Percentiles rank a stretch among this genome's conserved stretches.
Evolutionary conservation across 345 rosid genomes (phyloP).

Genomic region (Rhizophora apiculata): DNA sequence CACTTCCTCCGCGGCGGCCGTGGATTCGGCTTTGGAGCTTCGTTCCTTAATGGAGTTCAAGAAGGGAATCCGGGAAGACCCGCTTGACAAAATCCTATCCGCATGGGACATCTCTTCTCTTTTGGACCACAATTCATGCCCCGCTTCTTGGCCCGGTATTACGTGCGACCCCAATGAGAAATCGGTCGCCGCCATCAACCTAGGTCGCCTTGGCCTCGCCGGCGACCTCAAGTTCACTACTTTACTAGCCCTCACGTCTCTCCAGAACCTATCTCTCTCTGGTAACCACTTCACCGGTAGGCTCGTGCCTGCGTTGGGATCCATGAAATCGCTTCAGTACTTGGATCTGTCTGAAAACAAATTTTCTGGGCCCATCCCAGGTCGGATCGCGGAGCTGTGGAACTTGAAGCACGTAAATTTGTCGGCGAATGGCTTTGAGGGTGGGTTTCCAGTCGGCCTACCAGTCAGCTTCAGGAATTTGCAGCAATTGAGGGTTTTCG

Average conservation of each 20-base stretch:
- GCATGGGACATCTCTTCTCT: constrained; percentile 44
- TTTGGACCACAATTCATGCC: constrained; percentile 43
- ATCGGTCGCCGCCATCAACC: constrained; percentile 47
- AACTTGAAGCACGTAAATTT: constrained; percentile 63
- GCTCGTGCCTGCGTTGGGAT: constrained; percentile 70
- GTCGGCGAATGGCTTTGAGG: constrained; percentile 61
- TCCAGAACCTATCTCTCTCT: constrained; percentile 60
- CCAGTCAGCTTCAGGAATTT: constrained; percentile 44
- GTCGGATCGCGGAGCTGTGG: constrained; percentile 71
- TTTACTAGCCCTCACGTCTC: constrained; percentile 45
- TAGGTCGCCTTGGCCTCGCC: constrained; percentile 54
- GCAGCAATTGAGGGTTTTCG: constrained; percentile 71
- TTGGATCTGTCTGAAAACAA: constrained; percentile 79
- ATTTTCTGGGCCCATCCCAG: constrained; percentile 86
- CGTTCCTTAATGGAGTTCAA: constrained; percentile 76
- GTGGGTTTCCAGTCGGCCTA: constrained; percentile 56
- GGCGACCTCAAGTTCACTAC: constrained; percentile 84
- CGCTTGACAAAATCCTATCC: constrained; percentile 28
- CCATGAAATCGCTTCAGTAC: constrained; percentile 54
- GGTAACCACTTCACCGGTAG: constrained; percentile 86
- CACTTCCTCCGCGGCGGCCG: background rate
- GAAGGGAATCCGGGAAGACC: constrained; percentile 67
- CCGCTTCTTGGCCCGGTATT: constrained; percentile 63
- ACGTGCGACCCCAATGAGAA: constrained; percentile 48
- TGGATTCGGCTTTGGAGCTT: constrained; percentile 44